phyloP scores from a whole-genome alignment of 805 yeast species.

The Wickerhamiella hasegawae region DNA sequence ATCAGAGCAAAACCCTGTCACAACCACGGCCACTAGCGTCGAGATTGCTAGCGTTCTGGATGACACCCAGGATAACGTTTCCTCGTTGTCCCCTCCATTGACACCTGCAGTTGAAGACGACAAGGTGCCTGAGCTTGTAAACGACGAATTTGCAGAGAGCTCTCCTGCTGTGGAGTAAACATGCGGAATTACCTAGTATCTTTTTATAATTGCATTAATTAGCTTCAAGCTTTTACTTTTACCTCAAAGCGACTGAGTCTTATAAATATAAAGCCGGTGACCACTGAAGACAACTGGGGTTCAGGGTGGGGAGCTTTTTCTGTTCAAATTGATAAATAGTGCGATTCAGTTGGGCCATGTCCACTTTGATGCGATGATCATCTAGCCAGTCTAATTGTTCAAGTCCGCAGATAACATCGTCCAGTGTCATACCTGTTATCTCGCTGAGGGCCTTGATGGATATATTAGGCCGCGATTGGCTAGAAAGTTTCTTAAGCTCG shows the following conservation, averaged over 20 bases:
- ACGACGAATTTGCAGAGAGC: no score
- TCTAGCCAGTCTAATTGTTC: slow-evolving; percentile 58
- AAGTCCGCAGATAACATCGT: slow-evolving; percentile 75
- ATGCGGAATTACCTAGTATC: no score
- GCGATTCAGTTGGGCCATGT: slow-evolving; percentile 13
- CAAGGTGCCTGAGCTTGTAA: no score
- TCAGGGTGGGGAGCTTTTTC: neutral
- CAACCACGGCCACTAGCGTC: no score
- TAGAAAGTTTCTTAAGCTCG: slow-evolving; percentile 23
- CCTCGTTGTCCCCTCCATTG: neutral
- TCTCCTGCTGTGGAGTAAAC: no score
- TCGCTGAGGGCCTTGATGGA: slow-evolving; percentile 49
- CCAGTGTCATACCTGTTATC: slow-evolving; percentile 69
- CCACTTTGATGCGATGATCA: slow-evolving; percentile 31
- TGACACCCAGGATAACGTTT: neutral
- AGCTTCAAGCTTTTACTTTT: no score
- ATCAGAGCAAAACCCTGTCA: no score
- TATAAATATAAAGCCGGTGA: neutral
- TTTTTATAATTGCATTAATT: no score
- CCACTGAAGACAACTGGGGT: neutral
- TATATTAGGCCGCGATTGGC: no score
- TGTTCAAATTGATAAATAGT: neutral
- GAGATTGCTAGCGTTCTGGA: no score
- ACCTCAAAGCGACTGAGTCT: no score
- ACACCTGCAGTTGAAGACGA: no score